Percentiles rank a stretch among this genome's conserved stretches.
Conservation (phyloP, 257 asterid species). For the Solanum microdontum region DNA sequence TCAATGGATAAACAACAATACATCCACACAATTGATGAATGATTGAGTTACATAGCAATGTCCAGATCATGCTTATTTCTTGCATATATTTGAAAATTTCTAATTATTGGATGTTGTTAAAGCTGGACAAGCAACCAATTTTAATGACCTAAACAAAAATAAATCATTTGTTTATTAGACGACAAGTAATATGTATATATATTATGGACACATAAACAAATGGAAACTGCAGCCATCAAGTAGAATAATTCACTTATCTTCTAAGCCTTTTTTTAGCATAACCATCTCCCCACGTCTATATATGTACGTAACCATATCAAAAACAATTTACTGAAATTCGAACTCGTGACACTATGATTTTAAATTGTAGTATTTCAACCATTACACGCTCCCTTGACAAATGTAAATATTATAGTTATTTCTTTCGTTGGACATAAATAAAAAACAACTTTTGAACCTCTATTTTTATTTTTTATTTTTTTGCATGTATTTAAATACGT, state of each 20-base stretch:
- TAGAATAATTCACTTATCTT: background rate
- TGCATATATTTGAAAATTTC: conserved; percentile 1
- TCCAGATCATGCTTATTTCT: conserved; percentile 12
- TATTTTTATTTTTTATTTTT: background rate
- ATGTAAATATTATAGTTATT: background rate
- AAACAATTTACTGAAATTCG: background rate
- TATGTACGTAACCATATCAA: background rate
- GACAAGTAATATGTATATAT: background rate
- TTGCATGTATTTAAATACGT: background rate
- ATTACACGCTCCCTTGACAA: background rate
- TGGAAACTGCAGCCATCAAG: background rate
- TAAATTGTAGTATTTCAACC: background rate
- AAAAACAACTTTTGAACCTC: background rate
- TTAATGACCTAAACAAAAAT: conserved; percentile 9
- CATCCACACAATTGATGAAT: background rate
- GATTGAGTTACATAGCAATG: background rate
- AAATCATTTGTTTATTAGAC: conserved; percentile 8
- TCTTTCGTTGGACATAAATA: background rate
- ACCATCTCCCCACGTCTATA: background rate
- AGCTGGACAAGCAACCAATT: background rate
- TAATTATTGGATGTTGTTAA: background rate
- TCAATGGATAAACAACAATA: background rate
- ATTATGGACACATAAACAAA: background rate
- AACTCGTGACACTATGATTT: background rate
- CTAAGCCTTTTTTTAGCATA: background rate